These are phyloP conservation scores for Eimeria mitis DNA, from an alignment of 169 alveolate genomes.

Conservation along the genomic window DNA sequence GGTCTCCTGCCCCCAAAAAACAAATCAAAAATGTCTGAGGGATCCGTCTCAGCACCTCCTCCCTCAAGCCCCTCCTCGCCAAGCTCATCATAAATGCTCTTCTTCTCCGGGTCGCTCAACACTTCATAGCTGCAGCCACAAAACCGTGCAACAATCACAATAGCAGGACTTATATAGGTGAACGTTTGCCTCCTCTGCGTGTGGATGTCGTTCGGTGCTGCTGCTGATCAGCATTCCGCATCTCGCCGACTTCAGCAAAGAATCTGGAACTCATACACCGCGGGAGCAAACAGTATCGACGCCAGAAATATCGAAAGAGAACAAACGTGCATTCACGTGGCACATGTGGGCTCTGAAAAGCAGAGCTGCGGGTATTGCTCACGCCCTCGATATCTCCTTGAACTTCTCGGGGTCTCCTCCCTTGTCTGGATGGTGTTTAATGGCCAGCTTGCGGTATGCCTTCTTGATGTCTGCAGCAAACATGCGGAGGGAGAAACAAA, in stretches of 20 bases:
- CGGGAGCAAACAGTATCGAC: too few relatives aligned
- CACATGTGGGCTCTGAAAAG: not conserved
- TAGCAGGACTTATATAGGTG: not conserved
- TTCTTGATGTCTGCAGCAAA: slow-evolving; percentile 94
- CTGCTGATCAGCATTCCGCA: not conserved
- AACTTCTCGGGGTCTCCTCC: slow-evolving; percentile 99
- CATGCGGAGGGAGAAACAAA: not conserved
- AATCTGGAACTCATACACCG: too few relatives aligned
- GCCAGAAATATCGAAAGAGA: too few relatives aligned
- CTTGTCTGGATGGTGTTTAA: slow-evolving; percentile 99
- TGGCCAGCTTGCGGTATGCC: slow-evolving; percentile 97
- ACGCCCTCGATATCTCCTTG: slow-evolving; percentile 98
- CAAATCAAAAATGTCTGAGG: slow-evolving; percentile 94
- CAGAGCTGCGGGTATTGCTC: slow-evolving; percentile 41
- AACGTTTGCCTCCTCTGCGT: too few relatives aligned
- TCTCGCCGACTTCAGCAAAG: not conserved
- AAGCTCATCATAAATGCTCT: slow-evolving; percentile 97
- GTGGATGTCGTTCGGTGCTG: too few relatives aligned
- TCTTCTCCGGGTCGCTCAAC: slow-evolving; percentile 98
- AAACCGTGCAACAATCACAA: not conserved
- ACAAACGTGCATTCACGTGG: not conserved
- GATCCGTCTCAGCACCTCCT: slow-evolving; percentile 86
- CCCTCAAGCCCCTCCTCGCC: slow-evolving; percentile 99
- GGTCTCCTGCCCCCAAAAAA: slow-evolving; percentile 97
- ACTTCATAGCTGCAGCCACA: slow-evolving; percentile 94